These are phyloP conservation scores for Rhizoctonia solani DNA, from an alignment of 1,284 basidiomycete genomes.

Conservation along the genomic window DNA sequence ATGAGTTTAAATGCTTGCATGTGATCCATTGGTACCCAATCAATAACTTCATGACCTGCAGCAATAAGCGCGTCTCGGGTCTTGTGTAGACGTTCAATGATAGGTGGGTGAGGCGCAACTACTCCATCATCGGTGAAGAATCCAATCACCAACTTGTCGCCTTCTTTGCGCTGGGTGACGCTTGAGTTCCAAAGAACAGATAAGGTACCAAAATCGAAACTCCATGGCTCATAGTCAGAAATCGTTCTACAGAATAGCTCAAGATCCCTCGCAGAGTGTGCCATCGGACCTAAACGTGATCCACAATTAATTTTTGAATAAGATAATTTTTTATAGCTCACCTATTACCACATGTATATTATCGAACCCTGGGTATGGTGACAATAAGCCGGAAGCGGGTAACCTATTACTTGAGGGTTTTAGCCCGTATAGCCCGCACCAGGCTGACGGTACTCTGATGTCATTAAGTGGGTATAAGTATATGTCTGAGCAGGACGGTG, in stretches of 20 bases:
- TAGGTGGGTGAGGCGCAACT: conserved; percentile 59
- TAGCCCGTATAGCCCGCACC: conserved; percentile 60
- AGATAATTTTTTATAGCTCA: background rate
- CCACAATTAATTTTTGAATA: conserved; percentile 46
- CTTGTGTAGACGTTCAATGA: conserved; percentile 51
- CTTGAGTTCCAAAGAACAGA: conserved; percentile 58
- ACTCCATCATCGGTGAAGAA: conserved; percentile 61
- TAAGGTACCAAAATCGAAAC: conserved; percentile 55
- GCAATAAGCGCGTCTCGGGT: conserved; percentile 47
- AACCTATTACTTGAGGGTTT: conserved; percentile 57
- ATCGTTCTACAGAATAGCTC: conserved; percentile 58
- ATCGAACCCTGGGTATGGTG: conserved; percentile 59
- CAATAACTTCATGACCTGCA: conserved; percentile 59
- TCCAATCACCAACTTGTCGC: conserved; percentile 54
- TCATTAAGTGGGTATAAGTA: background rate
- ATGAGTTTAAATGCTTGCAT: conserved; percentile 55
- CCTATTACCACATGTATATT: conserved; percentile 42
- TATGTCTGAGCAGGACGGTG: too few relatives aligned
- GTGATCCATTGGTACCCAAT: conserved; percentile 54
- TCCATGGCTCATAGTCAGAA: conserved; percentile 58
- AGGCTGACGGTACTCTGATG: conserved; percentile 49
- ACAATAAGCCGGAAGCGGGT: conserved; percentile 57
- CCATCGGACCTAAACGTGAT: conserved; percentile 56
- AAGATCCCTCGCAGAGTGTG: conserved; percentile 57
- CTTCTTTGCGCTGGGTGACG: conserved; percentile 45